Evolutionary conservation across 169 alveolate species (phyloP).

Genomic region (Plasmodium gonderi): DNA sequence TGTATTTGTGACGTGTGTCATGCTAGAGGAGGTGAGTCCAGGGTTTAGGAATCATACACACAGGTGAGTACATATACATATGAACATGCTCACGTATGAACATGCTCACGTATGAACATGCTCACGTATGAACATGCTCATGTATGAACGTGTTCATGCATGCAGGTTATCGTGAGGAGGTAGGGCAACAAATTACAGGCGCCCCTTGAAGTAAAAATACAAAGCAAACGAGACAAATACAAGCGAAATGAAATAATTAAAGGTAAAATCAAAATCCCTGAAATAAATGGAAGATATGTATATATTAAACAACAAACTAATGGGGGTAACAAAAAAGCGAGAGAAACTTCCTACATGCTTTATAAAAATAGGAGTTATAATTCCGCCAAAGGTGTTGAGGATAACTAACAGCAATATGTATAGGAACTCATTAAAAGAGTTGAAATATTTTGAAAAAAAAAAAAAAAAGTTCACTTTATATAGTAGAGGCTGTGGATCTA

Average conservation of each 20-base stretch:
- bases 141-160: background rate
- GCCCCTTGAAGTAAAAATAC: conserved; percentile 8
- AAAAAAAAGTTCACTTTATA: background rate
- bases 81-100: background rate
- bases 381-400: conserved; percentile 45
- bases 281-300: conserved; percentile 60
- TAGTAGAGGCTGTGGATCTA: background rate
- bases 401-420: conserved; percentile 1
- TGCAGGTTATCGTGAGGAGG: background rate
- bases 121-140: background rate
- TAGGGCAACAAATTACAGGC: background rate
- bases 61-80: background rate
- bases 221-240: conserved; percentile 53
- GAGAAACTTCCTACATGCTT: conserved; percentile 33
- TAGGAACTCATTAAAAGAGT: conserved; percentile 34
- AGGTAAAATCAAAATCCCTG: conserved; percentile 46
- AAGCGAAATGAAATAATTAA: conserved; percentile 39
- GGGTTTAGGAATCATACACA: too few species aligned
- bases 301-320: conserved; percentile 45
- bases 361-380: conserved; percentile 24
- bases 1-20: too few species aligned
- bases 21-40: too few species aligned
- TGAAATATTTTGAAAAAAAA: conserved; percentile 6
- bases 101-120: background rate
- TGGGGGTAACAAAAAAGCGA: conserved; percentile 53